A percentile compares a stretch with the other conserved stretches of the same genome.
Conservation (phyloP, 164 flowering plant genomes). For the Stephania yunnanensis region DNA sequence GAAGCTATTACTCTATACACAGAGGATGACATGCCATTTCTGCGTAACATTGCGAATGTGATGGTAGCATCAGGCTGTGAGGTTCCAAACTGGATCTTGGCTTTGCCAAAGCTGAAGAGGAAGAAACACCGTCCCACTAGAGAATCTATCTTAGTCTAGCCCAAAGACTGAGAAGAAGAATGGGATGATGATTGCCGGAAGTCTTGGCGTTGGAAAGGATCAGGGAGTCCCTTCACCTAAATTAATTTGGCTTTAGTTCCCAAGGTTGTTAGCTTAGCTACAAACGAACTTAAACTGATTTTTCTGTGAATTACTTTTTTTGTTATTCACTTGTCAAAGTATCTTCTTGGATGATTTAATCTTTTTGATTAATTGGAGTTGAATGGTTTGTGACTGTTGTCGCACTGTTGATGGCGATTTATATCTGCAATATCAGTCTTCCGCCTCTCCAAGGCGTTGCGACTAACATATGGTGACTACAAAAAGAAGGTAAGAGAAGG, state of each 20-base stretch:
- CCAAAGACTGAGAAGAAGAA: constrained; percentile 24
- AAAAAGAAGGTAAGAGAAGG: background rate
- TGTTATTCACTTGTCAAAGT: background rate
- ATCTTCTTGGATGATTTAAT: background rate
- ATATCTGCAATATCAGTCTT: background rate
- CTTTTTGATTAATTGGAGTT: background rate
- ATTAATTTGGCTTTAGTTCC: background rate
- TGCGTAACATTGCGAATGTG: constrained; percentile 82
- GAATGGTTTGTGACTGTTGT: background rate
- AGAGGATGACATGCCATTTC: constrained; percentile 65
- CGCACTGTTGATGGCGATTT: background rate
- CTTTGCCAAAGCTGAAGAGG: constrained; percentile 57
- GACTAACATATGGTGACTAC: background rate
- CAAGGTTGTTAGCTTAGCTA: background rate
- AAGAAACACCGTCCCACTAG: constrained; percentile 78
- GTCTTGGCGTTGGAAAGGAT: background rate
- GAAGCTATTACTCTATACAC: constrained; percentile 88
- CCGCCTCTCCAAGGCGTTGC: background rate
- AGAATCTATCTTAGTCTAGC: constrained; percentile 46
- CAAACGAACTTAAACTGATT: background rate
- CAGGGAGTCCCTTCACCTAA: background rate
- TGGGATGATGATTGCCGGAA: background rate
- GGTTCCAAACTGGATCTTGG: constrained; percentile 78
- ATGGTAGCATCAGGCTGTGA: constrained; percentile 84
- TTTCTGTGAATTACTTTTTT: background rate